Percentiles rank a stretch among this genome's conserved stretches.
phyloP scores from a whole-genome alignment of 257 asterid species.

The Rhazya stricta region DNA sequence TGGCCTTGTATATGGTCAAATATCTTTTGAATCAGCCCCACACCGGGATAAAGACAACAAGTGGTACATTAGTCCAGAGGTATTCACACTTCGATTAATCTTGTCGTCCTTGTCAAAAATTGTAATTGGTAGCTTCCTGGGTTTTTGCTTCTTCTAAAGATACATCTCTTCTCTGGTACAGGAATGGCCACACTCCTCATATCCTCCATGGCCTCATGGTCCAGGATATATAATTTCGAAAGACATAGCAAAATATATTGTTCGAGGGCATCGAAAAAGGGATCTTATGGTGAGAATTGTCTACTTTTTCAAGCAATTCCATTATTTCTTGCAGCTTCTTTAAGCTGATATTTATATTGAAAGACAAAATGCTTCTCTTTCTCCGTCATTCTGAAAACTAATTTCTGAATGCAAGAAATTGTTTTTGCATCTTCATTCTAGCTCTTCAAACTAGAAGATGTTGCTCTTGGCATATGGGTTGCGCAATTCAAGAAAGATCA shows the following conservation, averaged over 20 bases:
- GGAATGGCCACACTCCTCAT: conserved; percentile 85
- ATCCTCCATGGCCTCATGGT: conserved; percentile 98
- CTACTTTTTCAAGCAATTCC: not conserved
- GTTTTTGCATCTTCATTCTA: conserved; percentile 19
- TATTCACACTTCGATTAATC: conserved; percentile 17
- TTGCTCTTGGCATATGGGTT: conserved; percentile 94
- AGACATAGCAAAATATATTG: conserved; percentile 81
- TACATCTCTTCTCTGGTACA: conserved; percentile 27
- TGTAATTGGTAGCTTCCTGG: not conserved
- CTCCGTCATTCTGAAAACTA: not conserved
- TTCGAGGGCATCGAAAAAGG: conserved; percentile 59
- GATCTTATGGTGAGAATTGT: conserved; percentile 53
- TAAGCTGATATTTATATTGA: not conserved
- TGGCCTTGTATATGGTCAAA: conserved; percentile 67
- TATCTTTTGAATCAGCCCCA: conserved; percentile 76
- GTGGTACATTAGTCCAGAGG: conserved; percentile 89
- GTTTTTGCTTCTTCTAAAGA: not conserved
- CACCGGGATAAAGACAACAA: conserved; percentile 79
- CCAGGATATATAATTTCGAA: conserved; percentile 86
- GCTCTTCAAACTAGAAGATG: conserved; percentile 94
- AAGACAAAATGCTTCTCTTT: not conserved
- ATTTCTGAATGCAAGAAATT: no score
- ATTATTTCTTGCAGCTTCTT: not conserved
- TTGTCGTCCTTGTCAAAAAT: not conserved
- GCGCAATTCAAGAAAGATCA: conserved; percentile 50